These are phyloP conservation scores for Candida awuae DNA, from an alignment of 805 yeast species.

Conservation along the genomic window DNA sequence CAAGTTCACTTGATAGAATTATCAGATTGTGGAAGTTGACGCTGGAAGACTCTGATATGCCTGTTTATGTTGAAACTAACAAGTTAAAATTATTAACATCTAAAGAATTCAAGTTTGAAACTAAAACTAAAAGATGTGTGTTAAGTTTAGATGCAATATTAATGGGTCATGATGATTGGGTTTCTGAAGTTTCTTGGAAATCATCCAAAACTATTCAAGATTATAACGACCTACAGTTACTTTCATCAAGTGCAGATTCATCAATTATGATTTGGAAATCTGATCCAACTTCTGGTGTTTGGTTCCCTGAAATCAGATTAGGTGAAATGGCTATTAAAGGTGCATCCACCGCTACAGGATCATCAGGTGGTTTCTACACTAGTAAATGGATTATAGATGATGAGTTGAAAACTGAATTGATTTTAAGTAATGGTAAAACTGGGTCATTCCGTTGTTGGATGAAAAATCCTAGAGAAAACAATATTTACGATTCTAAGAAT, in stretches of 20 bases:
- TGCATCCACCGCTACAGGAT: conserved; percentile 96
- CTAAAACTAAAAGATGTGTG: conserved; percentile 34
- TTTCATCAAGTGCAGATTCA: conserved; percentile 89
- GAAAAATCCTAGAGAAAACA: conserved; percentile 7
- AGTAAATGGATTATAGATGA: conserved; percentile 57
- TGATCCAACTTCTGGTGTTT: conserved; percentile 76
- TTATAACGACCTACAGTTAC: conserved; percentile 38
- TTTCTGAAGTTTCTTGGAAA: conserved; percentile 78
- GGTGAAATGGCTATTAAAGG: conserved; percentile 96
- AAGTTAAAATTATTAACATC: conserved; percentile 55
- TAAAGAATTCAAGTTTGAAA: conserved; percentile 57
- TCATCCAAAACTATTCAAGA: conserved; percentile 28
- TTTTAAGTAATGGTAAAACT: conserved; percentile 81
- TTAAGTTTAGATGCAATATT: conserved; percentile 85
- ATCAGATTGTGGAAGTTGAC: conserved; percentile 82
- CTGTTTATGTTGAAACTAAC: conserved; percentile 32
- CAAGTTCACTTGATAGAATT: conserved; percentile 89
- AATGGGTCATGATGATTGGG: conserved; percentile 99
- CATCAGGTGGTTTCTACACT: conserved; percentile 62
- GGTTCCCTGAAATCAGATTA: conserved; percentile 73
- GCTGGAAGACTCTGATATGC: conserved; percentile 48
- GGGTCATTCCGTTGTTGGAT: conserved; percentile 86
- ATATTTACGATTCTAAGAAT: conserved; percentile 29
- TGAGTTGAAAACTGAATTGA: conserved; percentile 32
- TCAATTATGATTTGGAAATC: conserved; percentile 93